phyloP scores from a whole-genome alignment of 192 early-diverging fungal genomes.

The Geranomyces variabilis region DNA sequence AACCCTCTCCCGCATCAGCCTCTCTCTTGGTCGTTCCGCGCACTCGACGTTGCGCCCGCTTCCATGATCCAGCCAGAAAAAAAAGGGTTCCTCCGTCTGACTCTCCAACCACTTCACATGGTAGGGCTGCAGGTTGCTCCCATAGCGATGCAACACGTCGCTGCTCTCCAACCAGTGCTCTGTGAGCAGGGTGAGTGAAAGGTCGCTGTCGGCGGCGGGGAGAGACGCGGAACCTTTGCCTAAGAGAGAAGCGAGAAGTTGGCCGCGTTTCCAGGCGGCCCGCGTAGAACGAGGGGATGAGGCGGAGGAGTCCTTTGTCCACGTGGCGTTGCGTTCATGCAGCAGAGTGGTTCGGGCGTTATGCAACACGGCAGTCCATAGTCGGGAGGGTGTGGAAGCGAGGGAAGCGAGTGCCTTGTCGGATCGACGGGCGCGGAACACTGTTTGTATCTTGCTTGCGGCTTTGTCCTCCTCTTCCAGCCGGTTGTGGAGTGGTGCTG shows the following conservation, averaged over 20 bases:
- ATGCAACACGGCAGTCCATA: not conserved
- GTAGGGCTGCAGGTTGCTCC: constrained; percentile 7
- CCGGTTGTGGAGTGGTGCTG: not conserved
- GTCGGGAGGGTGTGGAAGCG: constrained; percentile 6
- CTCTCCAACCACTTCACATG: not conserved
- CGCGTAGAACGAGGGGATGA: constrained; percentile 4
- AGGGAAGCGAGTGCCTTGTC: constrained; percentile 7
- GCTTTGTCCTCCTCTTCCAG: not conserved
- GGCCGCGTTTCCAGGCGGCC: constrained; percentile 3
- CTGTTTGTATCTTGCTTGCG: constrained; percentile 1
- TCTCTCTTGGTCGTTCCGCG: not conserved
- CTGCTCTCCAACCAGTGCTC: constrained; percentile 16
- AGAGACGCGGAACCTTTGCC: not conserved
- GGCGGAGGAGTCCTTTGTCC: not conserved
- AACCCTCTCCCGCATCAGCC: constrained; percentile 13
- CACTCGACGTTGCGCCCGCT: not conserved
- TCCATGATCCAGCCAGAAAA: constrained; percentile 17
- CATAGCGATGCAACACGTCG: constrained; percentile 6
- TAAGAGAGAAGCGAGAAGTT: constrained; percentile 3
- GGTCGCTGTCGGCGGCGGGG: not conserved
- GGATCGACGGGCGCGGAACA: not conserved
- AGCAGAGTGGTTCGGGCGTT: constrained; percentile 1
- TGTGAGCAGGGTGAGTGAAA: constrained; percentile 12
- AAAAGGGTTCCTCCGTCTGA: constrained; percentile 8
- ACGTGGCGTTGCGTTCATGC: constrained; percentile 8